phyloP scores from a whole-genome alignment of 441 rosid species.

The Francoa sonchifolia region DNA sequence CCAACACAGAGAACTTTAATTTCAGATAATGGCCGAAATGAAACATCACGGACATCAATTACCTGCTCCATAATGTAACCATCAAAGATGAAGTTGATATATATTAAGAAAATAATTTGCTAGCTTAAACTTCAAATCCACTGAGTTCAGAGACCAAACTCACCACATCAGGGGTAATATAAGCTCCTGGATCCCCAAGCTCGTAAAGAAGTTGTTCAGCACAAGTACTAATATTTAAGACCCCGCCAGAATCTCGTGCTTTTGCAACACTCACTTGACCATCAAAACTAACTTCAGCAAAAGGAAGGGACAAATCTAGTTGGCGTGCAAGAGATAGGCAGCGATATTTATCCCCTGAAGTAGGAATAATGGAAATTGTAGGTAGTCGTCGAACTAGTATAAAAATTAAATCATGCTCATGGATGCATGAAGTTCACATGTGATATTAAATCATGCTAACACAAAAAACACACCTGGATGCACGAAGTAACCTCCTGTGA shows the following conservation, averaged over 20 bases:
- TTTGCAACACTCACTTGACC: constrained; percentile 56
- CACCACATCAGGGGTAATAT: constrained; percentile 90
- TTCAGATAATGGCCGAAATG: constrained; percentile 49
- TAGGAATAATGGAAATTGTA: constrained; percentile 11
- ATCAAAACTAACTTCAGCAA: constrained; percentile 53
- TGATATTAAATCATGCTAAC: neutral
- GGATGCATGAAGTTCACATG: too few species aligned
- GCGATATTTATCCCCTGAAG: constrained; percentile 59
- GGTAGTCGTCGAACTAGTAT: neutral
- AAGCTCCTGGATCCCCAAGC: constrained; percentile 75
- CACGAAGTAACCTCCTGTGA: constrained; percentile 94
- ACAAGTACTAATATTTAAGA: constrained; percentile 57
- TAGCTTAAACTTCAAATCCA: too few species aligned
- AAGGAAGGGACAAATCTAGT: constrained; percentile 71
- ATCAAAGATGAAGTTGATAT: too few species aligned
- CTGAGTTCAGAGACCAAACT: constrained; percentile 13
- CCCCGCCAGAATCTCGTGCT: constrained; percentile 65
- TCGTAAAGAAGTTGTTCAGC: constrained; percentile 88
- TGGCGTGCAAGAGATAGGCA: constrained; percentile 42
- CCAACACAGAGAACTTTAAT: constrained; percentile 55
- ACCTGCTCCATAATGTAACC: too few species aligned
- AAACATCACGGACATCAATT: constrained; percentile 57
- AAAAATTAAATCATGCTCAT: too few species aligned
- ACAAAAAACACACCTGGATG: constrained; percentile 55
- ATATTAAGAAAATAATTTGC: too few species aligned